phyloP scores from a whole-genome alignment of 139 green algal species.

The Eudorina sp. region DNA sequence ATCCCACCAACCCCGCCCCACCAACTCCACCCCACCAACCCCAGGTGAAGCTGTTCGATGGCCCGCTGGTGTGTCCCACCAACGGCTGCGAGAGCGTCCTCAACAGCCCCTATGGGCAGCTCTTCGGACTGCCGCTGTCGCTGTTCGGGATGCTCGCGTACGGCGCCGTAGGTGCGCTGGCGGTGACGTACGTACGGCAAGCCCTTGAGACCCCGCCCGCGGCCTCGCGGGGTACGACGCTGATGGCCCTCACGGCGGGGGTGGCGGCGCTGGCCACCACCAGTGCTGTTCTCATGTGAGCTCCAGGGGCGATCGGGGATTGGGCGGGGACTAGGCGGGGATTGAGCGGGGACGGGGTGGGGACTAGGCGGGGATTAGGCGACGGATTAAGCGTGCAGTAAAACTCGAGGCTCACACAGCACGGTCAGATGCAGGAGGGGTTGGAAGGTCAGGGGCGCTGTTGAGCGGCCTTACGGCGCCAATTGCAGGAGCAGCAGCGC shows the following conservation, averaged over 20 bases:
- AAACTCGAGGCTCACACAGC: too few relatives aligned
- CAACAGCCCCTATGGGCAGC: constrained; percentile 74
- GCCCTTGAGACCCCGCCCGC: not conserved
- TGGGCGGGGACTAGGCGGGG: too few relatives aligned
- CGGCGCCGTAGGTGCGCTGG: constrained; percentile 62
- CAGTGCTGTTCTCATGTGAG: constrained; percentile 82
- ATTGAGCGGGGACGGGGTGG: too few relatives aligned
- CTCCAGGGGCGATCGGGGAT: not conserved
- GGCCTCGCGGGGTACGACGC: not conserved
- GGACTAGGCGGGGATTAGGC: too few relatives aligned
- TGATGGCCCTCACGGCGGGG: constrained; percentile 58
- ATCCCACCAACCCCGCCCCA: too few relatives aligned
- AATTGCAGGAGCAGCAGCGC: too few relatives aligned
- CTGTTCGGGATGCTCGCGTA: constrained; percentile 80
- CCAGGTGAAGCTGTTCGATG: constrained; percentile 78
- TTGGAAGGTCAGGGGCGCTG: too few relatives aligned
- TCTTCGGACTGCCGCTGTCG: constrained; percentile 85
- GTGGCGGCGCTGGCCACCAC: constrained; percentile 74
- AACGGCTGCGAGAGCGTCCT: constrained; percentile 83
- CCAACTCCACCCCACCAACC: not conserved
- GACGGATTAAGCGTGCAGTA: too few relatives aligned
- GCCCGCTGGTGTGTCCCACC: constrained; percentile 75
- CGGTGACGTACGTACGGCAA: constrained; percentile 18
- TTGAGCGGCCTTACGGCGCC: too few relatives aligned
- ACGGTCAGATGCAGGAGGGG: too few relatives aligned